Conservation (phyloP, 179 eudicot species). For the Corrigiola litoralis region DNA sequence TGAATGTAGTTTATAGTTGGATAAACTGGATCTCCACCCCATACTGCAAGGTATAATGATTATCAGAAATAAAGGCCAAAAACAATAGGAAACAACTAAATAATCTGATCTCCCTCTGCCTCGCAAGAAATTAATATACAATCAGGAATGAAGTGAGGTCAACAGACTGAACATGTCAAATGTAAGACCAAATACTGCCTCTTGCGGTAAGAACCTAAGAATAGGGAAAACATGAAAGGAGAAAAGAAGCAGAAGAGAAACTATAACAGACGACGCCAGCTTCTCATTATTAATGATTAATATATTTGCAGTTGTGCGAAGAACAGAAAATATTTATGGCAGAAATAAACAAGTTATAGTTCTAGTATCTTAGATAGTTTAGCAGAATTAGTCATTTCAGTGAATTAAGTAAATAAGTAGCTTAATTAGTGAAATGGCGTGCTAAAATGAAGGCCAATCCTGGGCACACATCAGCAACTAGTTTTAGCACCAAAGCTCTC, state of each 20-base stretch:
- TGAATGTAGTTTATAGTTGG: constrained; percentile 96
- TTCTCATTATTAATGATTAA: no score
- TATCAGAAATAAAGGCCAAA: constrained; percentile 7
- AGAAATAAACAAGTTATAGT: not conserved
- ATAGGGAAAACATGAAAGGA: no score
- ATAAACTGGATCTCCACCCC: constrained; percentile 99
- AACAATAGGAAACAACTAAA: not conserved
- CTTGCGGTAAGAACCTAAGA: no score
- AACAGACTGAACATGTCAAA: not conserved
- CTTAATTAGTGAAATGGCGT: not conserved
- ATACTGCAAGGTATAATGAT: constrained; percentile 55
- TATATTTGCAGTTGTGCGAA: no score
- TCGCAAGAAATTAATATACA: no score
- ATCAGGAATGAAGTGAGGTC: not conserved
- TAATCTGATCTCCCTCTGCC: no score
- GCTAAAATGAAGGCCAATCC: not conserved
- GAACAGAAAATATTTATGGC: no score
- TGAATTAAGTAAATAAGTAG: not conserved
- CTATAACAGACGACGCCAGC: no score
- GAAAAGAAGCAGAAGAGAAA: no score
- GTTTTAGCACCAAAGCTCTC: not conserved
- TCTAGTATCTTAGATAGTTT: not conserved
- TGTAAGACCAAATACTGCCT: no score
- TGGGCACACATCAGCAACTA: not conserved
- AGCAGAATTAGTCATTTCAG: not conserved